Evolutionary conservation across 1,284 basidiomycete genomes (phyloP), one percentile per base, ranked within the genome.

Genomic region (Ceratorhiza oryzae-sativae): DNA sequence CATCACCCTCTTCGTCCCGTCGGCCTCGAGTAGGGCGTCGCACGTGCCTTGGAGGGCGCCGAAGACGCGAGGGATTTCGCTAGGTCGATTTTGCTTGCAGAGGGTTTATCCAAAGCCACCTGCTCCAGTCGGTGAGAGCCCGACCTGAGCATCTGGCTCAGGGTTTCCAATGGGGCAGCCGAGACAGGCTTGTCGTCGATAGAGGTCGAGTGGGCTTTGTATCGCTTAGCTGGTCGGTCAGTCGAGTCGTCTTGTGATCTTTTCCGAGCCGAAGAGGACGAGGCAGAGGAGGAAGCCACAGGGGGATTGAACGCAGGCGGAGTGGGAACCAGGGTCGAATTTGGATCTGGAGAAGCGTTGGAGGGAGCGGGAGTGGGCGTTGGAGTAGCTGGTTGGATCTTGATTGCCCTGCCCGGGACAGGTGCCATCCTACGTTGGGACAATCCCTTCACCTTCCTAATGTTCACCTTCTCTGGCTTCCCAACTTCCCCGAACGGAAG

Each of bases 1-100:
- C 56, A 58, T 20, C n/a, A 58, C 56, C 56, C 42, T 9, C 18
- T 45, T 45, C 42, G 56, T 41, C 56, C 56, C 34, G 10, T 41
- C 36, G 36, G 20, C 1, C 10, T 58, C 56, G 36, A 58, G n/a
- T 1, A 58, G 56, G 9, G 56, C 41, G 36, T 58, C n/a, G n/a
- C n/a, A n/a, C n/a, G n/a, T n/a, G n/a, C n/a, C n/a, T n/a, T n/a
- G n/a, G n/a, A n/a, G n/a, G n/a, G n/a, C n/a, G n/a, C n/a, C n/a
- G n/a, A n/a, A n/a, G n/a, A n/a, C n/a, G n/a, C 18, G n/a, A 8
- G 20, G 3, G 15, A 30, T 32, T 36, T 56, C 30, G 36, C 6
- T 5, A 18, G 15, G 2, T 56, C n/a, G 18, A 56, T 32, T 9
- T 30, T 18, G n/a, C 15, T n/a, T 18, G 45, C 15, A n/a, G 45